Percentiles rank a stretch among this genome's conserved stretches.
phyloP scores from a whole-genome alignment of 2,329 filamentous ascomycete genomes.

The Colletotrichum lini region DNA sequence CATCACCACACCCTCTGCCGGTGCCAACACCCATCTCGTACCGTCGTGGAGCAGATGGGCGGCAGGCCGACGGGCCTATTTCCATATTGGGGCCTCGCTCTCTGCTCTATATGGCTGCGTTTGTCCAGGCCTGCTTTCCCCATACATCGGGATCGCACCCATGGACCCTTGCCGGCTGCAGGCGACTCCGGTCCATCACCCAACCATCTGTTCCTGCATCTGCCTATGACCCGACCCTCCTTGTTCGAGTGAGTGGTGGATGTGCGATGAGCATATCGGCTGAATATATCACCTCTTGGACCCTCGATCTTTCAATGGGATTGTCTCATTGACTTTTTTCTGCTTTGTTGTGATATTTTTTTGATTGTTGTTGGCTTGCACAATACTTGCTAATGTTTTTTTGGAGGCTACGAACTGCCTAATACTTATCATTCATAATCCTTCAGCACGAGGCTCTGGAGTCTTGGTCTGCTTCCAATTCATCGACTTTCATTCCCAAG shows the following conservation, averaged over 20 bases:
- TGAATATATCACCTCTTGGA: slow-evolving; percentile 31
- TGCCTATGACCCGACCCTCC: slow-evolving; percentile 12
- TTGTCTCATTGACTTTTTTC: slow-evolving; percentile 10
- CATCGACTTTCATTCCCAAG: slow-evolving; percentile 15
- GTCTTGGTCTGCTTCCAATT: slow-evolving; percentile 27
- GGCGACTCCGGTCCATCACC: slow-evolving; percentile 34
- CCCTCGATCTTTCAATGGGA: not conserved
- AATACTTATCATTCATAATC: slow-evolving; percentile 21
- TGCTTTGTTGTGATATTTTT: slow-evolving; percentile 7
- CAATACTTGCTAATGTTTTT: slow-evolving; percentile 26
- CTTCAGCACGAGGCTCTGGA: slow-evolving; percentile 33
- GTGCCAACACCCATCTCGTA: slow-evolving; percentile 9
- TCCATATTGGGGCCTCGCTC: slow-evolving; percentile 4
- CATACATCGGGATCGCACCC: slow-evolving; percentile 26
- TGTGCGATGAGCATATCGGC: slow-evolving; percentile 14
- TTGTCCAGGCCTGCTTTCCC: slow-evolving; percentile 7
- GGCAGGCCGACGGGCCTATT: slow-evolving; percentile 27
- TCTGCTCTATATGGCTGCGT: slow-evolving; percentile 24
- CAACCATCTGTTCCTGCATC: slow-evolving; percentile 34
- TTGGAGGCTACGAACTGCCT: slow-evolving; percentile 7
- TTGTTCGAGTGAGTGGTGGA: not conserved
- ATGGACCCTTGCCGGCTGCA: slow-evolving; percentile 22
- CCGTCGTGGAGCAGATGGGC: slow-evolving; percentile 17
- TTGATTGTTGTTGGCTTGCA: slow-evolving; percentile 19
- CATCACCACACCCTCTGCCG: slow-evolving; percentile 40